These are phyloP conservation scores for Tillandsia leiboldiana DNA, from an alignment of 176 grass and related monocot genomes.

Conservation along the genomic window DNA sequence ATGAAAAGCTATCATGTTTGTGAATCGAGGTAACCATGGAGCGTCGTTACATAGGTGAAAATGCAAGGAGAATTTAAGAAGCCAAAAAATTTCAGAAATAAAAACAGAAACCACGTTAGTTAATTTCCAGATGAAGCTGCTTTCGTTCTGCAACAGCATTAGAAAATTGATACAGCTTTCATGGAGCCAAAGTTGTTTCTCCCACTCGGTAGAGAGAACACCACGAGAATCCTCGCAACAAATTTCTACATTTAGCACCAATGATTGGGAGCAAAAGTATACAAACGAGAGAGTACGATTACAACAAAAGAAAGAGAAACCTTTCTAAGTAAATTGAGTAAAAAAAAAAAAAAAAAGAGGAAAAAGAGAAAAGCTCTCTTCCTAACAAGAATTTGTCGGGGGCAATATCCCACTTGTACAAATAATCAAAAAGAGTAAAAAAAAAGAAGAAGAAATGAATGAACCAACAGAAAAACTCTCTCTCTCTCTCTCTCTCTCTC, in stretches of 20 bases:
- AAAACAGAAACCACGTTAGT: no score
- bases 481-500: not conserved
- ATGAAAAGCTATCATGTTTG: no score
- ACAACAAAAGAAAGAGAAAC: not conserved
- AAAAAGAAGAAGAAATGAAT: not conserved
- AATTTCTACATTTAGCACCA: not conserved
- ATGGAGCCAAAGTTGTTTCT: no score
- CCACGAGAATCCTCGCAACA: not conserved
- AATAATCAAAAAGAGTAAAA: not conserved
- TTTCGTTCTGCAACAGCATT: no score
- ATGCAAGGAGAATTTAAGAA: no score
- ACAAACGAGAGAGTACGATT: not conserved
- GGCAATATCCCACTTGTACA: not conserved
- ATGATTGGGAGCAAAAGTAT: not conserved
- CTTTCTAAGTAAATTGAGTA: not conserved
- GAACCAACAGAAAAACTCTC: not conserved
- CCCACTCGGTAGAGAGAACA: no score
- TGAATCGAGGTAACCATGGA: no score
- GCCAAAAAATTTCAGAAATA: no score
- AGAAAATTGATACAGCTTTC: no score
- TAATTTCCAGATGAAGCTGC: no score
- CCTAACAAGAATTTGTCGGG: not conserved
- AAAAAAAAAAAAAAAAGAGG: not conserved
- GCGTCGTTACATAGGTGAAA: no score
- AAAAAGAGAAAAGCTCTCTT: not conserved